Percentiles rank a stretch among this genome's conserved stretches.
Conservation (phyloP, 805 yeast species). For the Yamadazyma ubonensis region DNA sequence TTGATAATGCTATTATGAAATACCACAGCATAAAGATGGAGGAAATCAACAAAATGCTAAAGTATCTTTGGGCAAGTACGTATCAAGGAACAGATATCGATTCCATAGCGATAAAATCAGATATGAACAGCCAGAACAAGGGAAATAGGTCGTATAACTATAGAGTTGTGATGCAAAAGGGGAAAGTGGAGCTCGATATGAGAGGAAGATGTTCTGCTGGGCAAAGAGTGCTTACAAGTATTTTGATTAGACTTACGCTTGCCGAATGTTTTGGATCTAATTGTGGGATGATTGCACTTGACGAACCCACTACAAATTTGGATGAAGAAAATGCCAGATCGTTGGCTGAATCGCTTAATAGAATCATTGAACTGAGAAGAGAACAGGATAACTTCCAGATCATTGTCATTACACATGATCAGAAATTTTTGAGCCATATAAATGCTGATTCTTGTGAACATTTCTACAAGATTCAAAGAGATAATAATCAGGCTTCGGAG, state of each 20-base stretch:
- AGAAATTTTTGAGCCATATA: slow-evolving; percentile 80
- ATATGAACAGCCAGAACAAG: slow-evolving; percentile 52
- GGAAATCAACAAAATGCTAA: slow-evolving; percentile 82
- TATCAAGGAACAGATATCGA: slow-evolving; percentile 96
- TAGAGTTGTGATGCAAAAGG: slow-evolving; percentile 92
- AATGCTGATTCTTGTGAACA: slow-evolving; percentile 87
- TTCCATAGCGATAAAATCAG: slow-evolving; percentile 81
- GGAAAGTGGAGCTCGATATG: slow-evolving; percentile 92
- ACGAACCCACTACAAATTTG: slow-evolving; percentile 96
- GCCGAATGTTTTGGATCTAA: slow-evolving; percentile 95
- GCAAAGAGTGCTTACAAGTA: slow-evolving; percentile 90
- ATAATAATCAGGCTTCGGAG: slow-evolving; percentile 75
- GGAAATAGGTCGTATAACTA: slow-evolving; percentile 79
- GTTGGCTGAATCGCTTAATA: slow-evolving; percentile 74
- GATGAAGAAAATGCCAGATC: slow-evolving; percentile 88
- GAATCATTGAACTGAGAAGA: slow-evolving; percentile 71
- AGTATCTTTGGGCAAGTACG: slow-evolving; percentile 91
- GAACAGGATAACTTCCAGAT: slow-evolving; percentile 87
- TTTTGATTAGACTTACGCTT: slow-evolving; percentile 83
- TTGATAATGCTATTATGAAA: slow-evolving; percentile 91
- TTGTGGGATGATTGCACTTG: slow-evolving; percentile 94
- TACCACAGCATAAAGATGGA: slow-evolving; percentile 90
- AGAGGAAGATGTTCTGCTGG: slow-evolving; percentile 98
- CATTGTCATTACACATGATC: slow-evolving; percentile 96
- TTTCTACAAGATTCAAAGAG: slow-evolving; percentile 78